phyloP scores from a whole-genome alignment of 2,329 filamentous ascomycete genomes.

The Knoxdaviesia proteae region DNA sequence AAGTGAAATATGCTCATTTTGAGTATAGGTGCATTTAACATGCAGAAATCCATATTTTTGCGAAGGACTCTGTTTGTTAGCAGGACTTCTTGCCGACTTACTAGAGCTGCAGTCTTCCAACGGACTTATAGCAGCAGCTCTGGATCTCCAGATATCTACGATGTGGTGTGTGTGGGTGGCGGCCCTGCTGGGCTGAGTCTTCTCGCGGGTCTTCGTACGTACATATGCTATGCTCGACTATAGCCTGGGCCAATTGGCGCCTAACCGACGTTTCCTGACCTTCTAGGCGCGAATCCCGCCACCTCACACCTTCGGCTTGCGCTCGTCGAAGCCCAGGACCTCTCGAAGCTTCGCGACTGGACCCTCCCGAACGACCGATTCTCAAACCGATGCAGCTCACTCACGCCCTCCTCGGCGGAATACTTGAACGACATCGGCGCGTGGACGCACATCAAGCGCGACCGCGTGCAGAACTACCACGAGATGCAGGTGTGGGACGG shows the following conservation, averaged over 20 bases:
- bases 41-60: background rate
- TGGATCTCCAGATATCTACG: constrained; percentile 49
- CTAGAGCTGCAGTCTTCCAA: too few species aligned
- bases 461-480: constrained; percentile 69
- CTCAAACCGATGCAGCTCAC: constrained; percentile 88
- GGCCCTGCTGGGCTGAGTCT: constrained; percentile 78
- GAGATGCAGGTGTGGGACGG: constrained; percentile 99
- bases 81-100: too few species aligned
- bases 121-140: constrained; percentile 9
- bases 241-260: background rate
- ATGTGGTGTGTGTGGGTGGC: constrained; percentile 80
- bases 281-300: constrained; percentile 49
- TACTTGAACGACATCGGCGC: constrained; percentile 71
- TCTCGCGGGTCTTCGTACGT: constrained; percentile 52
- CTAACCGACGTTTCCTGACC: constrained; percentile 2
- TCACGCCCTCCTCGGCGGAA: constrained; percentile 71
- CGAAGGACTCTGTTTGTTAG: constrained; percentile 17
- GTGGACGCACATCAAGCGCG: constrained; percentile 54
- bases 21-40: too few species aligned
- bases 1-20: too few species aligned
- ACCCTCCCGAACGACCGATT: constrained; percentile 46
- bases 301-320: constrained; percentile 67
- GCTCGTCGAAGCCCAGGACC: constrained; percentile 75
- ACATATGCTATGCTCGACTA: background rate
- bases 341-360: constrained; percentile 47